Base-by-base conservation (phyloP, 2,329 filamentous ascomycete species). In the Fusarium heterosporum region DNA sequence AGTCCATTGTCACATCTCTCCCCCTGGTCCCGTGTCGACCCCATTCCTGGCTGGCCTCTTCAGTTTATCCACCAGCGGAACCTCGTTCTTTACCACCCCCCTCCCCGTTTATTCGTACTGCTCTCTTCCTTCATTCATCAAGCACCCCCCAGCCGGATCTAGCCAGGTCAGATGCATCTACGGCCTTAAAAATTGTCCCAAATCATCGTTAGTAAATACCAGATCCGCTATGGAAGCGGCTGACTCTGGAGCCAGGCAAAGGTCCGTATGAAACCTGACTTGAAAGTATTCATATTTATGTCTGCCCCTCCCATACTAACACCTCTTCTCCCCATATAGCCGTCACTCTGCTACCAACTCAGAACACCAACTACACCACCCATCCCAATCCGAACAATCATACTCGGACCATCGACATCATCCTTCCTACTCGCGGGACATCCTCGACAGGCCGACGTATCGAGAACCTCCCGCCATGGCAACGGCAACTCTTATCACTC, bases 151-250 rank as follows among this genome's bases (percentile, higher is more conserved):
- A 68, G 69, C 68, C 69, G 70, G 71, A 73, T 73, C 71, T 73
- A 66, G 73, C 70, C 72, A 76, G 75, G 73, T 73, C 75, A 76
- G 75, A 78, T 78, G 76, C 73, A 77, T 78, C 76, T 72, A 74
- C 69, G 72, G 69, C 69, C 74, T 72, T 78, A 77, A 74, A 36
- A 66, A 73, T 65, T 70, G 69, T 70, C 72, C 76, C 72, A 78
- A 76, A 75, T 78, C 72, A 72, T 71, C 69, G 71, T 75, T 72
- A 69, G 69, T 76, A 71, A 72, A 72, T 72, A 73, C 76, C 69
- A 74, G 75, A 75, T 76, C 73, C 77, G 77, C 75, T 75, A 78
- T 78, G 78, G 77, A 79, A 76, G 72, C 75, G 74, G 75, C 71
- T 74, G 77, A 78, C 69, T 72, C 75, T 77, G 74, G 73, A 73